A percentile compares a stretch with the other conserved stretches of the same genome.
Evolutionary conservation across 768 basidiomycete genomes (phyloP).

Genomic region (Melanogaster broomeanus): DNA sequence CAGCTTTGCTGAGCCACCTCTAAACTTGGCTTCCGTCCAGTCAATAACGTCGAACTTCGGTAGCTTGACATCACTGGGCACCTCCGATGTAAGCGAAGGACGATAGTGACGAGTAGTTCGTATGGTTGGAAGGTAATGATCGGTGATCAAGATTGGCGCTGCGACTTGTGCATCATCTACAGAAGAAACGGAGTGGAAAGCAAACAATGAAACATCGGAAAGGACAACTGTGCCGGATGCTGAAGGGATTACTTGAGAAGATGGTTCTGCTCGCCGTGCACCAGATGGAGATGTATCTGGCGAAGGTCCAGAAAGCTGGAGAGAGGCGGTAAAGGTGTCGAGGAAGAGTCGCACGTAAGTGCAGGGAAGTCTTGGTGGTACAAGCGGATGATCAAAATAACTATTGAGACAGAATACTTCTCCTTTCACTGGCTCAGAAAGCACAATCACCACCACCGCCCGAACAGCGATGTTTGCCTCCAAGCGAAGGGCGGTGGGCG

Average conservation of each 20-base stretch:
- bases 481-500: slow-evolving; percentile 31
- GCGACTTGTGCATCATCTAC: slow-evolving; percentile 33
- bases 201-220: slow-evolving; percentile 59
- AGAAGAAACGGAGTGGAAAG: slow-evolving; percentile 37
- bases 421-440: slow-evolving; percentile 31
- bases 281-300: slow-evolving; percentile 5
- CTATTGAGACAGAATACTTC: slow-evolving; percentile 19
- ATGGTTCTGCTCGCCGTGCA: slow-evolving; percentile 1
- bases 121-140: slow-evolving; percentile 62
- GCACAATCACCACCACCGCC: slow-evolving; percentile 49
- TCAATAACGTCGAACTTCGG: slow-evolving; percentile 62
- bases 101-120: slow-evolving; percentile 49
- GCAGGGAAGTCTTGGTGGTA: slow-evolving; percentile 49
- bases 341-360: slow-evolving; percentile 58
- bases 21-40: slow-evolving; percentile 54
- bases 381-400: slow-evolving; percentile 63
- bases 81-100: slow-evolving; percentile 32
- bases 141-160: slow-evolving; percentile 73
- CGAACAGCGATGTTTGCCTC: slow-evolving; percentile 39
- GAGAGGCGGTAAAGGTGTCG: slow-evolving; percentile 33
- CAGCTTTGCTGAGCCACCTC: slow-evolving; percentile 48
- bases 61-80: slow-evolving; percentile 31
- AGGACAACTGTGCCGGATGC: slow-evolving; percentile 20
- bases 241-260: neutral
- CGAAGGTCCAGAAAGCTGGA: slow-evolving; percentile 9